These are phyloP conservation scores for Pythium phragmitis DNA, from an alignment of 352 stramenopile genomes.

Conservation along the genomic window DNA sequence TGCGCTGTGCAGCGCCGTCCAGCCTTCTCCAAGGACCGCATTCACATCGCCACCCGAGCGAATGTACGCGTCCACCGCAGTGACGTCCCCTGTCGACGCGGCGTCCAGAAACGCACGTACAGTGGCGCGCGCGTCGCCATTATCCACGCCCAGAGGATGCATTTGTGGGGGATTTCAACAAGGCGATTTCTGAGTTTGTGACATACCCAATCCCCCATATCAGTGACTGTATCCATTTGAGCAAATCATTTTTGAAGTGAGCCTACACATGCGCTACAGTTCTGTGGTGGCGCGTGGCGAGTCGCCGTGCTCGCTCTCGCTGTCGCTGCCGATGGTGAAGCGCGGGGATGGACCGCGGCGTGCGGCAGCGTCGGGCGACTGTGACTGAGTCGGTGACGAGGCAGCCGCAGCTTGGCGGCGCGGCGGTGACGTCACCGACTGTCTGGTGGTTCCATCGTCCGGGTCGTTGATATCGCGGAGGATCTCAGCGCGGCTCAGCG, in stretches of 20 bases:
- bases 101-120: constrained; percentile 51
- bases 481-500: constrained; percentile 15
- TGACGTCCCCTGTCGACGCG: constrained; percentile 39
- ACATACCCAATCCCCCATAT: background rate
- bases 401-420: background rate
- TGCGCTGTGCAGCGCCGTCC: constrained; percentile 71
- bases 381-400: constrained; percentile 22
- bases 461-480: constrained; percentile 18
- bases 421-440: background rate
- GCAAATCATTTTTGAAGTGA: background rate
- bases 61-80: constrained; percentile 43
- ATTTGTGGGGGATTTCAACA: background rate
- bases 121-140: background rate
- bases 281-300: constrained; percentile 21
- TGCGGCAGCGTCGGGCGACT: background rate
- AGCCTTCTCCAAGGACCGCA: constrained; percentile 51
- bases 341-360: constrained; percentile 11
- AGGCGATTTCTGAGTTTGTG: background rate
- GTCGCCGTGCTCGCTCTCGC: constrained; percentile 27
- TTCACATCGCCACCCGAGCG: constrained; percentile 42
- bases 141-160: background rate
- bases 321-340: constrained; percentile 34
- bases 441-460: constrained; percentile 1
- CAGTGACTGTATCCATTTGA: constrained; percentile 32
- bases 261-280: background rate